phyloP scores from a whole-genome alignment of 805 yeast species.

The Cyberlindnera amylophila region DNA sequence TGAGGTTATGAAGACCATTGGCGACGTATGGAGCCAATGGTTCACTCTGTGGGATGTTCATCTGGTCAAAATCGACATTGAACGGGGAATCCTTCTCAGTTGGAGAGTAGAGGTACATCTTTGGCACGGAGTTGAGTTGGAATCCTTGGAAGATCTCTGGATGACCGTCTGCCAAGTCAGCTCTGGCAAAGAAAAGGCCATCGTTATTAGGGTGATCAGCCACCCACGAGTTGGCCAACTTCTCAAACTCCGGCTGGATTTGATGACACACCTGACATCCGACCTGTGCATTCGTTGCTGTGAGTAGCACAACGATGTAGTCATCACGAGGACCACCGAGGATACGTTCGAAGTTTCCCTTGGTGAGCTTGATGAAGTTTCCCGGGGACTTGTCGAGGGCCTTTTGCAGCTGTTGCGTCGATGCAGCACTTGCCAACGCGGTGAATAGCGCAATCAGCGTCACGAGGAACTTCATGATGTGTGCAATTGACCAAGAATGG shows the following conservation, averaged over 20 bases:
- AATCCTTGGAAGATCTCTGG: slow-evolving; percentile 40
- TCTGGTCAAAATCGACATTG: slow-evolving; percentile 25
- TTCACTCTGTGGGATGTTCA: slow-evolving; percentile 30
- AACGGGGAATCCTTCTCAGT: slow-evolving; percentile 40
- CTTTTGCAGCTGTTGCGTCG: slow-evolving; percentile 23
- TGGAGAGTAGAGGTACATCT: slow-evolving; percentile 59
- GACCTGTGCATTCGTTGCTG: slow-evolving; percentile 70
- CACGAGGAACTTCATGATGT: slow-evolving; percentile 3
- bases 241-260: slow-evolving; percentile 60
- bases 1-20: slow-evolving; percentile 23
- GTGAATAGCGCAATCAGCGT: slow-evolving; percentile 7
- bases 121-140: slow-evolving; percentile 72
- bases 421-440: slow-evolving; percentile 14
- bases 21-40: slow-evolving; percentile 32
- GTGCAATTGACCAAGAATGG: neutral
- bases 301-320: slow-evolving; percentile 62
- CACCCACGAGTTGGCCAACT: slow-evolving; percentile 61
- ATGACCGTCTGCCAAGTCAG: slow-evolving; percentile 64
- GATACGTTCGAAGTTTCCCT: slow-evolving; percentile 51
- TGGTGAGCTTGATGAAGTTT: slow-evolving; percentile 49
- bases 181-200: slow-evolving; percentile 63
- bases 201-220: slow-evolving; percentile 53
- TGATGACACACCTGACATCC: slow-evolving; percentile 75
- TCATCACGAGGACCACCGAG: slow-evolving; percentile 65
- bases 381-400: slow-evolving; percentile 28